Evolutionary conservation across 139 green algal genomes (phyloP), one percentile per base, ranked within the genome.

Genomic region (Pleodorina starrii): DNA sequence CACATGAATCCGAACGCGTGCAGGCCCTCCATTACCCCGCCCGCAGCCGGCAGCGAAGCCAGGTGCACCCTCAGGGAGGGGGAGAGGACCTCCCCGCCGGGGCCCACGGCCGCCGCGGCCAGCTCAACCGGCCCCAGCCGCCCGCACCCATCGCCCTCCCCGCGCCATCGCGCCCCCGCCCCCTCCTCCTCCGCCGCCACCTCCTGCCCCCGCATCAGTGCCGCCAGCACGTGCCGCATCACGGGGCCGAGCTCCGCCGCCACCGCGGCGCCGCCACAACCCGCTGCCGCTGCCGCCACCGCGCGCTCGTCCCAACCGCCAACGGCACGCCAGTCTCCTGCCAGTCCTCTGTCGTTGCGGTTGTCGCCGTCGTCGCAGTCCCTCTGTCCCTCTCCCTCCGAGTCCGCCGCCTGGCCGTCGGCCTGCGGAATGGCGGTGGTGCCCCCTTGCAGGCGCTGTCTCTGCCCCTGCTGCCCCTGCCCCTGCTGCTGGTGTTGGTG

Each of bases 21-120:
- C 66, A 88, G 82, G 3, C 82, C 82, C 44, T 88, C 82, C 82
- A 88, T 51, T 32, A 88, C 82, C 0, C 82, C 82, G 11, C 35
- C 82, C 0, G 82, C 82, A 10, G 63, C 63, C 63, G 82, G 82
- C 66, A 40, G 32, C 4, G 66, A 71, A 0, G 82, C 82, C 43
- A 88, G 68, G 46, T 80, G 66, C 63, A 88, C 40, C 17, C 66
- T 43, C 63, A 74, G 59, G 4, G 29, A 32, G 44, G 74, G 74
- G 25, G 43, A 23, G 16, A 40, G 40, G 2, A 40, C 17, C 1
- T 11, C n/a, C 3, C 48, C 6, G 0, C 23, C n/a, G 27, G 27
- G 14, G 5, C 75, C 46, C 5, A 3, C 48, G 25, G 11, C 50
- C 16, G 44, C 77, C 2, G 35, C 40, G 25, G 72, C 72, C 72